Base-by-base conservation (phyloP, 2,329 filamentous ascomycete species). In the Remersonia thermophila region DNA sequence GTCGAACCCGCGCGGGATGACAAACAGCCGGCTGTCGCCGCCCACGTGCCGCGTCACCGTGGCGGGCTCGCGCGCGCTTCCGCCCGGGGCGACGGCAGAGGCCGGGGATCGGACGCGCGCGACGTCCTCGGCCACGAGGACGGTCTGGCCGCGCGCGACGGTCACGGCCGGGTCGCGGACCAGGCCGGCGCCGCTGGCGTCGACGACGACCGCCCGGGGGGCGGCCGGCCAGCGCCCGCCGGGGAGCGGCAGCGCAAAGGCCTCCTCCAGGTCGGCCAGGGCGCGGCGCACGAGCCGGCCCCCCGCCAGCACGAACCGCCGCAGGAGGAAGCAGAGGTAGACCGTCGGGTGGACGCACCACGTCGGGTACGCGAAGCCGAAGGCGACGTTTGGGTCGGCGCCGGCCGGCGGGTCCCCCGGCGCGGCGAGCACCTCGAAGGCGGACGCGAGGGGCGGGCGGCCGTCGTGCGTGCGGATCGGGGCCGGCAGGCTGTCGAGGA, bases 21-120 rank as follows among this genome's bases (percentile, higher is more conserved):
- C 66, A 43, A 80, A 80, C 1, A 67, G 65, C 72, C 74, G 79
- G 7, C 61, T 66, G 0, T 77, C 77, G 49, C 80, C 74, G 1
- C 62, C 61, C 47, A 73, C 70, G 45, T 82, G 73, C 17, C 69
- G 63, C 3, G 77, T 81, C 14, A 81, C 52, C 3, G 60, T 64
- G 4, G 50, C 56, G 14, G 25, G 25, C 7, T 50, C 46, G 45
- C 55, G 58, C 11, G 42, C 28, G n/a, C n/a, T n/a, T n/a, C n/a
- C n/a, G n/a, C n/a, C n/a, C n/a, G n/a, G n/a, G n/a, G n/a, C n/a
- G n/a, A n/a, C n/a, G n/a, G n/a, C n/a, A n/a, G n/a, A n/a, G n/a
- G n/a, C n/a, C n/a, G n/a, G n/a, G n/a, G n/a, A n/a, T n/a, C n/a
- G n/a, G n/a, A n/a, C n/a, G n/a, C n/a, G n/a, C n/a, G n/a, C n/a